Conservation (phyloP, 2,329 filamentous ascomycete species). For the Fusarium veterinarium region DNA sequence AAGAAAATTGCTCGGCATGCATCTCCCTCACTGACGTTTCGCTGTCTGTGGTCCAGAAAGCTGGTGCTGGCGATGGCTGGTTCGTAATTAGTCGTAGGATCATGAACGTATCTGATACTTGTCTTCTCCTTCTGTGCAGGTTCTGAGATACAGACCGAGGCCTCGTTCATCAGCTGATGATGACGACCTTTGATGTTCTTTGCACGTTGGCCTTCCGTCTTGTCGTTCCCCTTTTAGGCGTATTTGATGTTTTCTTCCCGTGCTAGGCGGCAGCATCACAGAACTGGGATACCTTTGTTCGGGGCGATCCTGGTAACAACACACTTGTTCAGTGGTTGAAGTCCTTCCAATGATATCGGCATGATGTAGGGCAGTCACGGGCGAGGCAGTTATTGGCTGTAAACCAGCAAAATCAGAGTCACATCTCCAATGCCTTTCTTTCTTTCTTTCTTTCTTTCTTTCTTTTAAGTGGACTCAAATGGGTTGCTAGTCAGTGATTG, state of each 20-base stretch:
- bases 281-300: constrained; percentile 19
- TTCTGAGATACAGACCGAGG: constrained; percentile 1
- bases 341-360: constrained; percentile 24
- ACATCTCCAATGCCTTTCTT: constrained; percentile 21
- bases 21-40: constrained; percentile 1
- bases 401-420: constrained; percentile 14
- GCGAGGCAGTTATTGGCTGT: constrained; percentile 31
- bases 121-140: background rate
- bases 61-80: constrained; percentile 5
- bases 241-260: background rate
- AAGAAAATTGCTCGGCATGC: constrained; percentile 9
- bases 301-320: constrained; percentile 10
- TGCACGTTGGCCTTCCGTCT: background rate
- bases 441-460: background rate
- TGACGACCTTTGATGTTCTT: background rate
- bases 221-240: constrained; percentile 1
- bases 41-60: background rate
- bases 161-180: background rate
- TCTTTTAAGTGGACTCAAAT: constrained; percentile 11
- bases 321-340: constrained; percentile 10
- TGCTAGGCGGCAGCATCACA: constrained; percentile 32
- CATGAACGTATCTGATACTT: background rate
- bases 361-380: constrained; percentile 12
- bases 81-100: background rate
- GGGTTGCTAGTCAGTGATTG: constrained; percentile 21